Percentiles rank a stretch among this genome's conserved stretches.
phyloP scores from a whole-genome alignment of 148 eudicot species.

The Chenopodium quinoa region DNA sequence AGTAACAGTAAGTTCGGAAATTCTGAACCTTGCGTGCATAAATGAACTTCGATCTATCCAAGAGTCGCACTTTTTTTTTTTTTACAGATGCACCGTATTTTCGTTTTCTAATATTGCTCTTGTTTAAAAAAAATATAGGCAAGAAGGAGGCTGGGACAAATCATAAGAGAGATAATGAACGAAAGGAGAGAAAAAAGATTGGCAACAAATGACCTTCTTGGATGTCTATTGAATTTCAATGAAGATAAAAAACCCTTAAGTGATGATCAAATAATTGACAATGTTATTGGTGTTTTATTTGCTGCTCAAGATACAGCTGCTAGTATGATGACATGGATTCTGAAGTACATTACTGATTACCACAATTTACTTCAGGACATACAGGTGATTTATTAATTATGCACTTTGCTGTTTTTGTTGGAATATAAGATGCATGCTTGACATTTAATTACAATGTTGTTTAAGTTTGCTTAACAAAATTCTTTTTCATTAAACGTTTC shows the following conservation, averaged over 20 bases:
- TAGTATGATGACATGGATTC: conserved; percentile 78
- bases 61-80: too few species aligned
- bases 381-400: conserved; percentile 39
- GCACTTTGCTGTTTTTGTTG: too few species aligned
- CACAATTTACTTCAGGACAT: conserved; percentile 46
- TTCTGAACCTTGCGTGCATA: too few species aligned
- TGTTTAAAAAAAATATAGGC: conserved; percentile 39
- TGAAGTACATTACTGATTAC: conserved; percentile 70
- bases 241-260: conserved; percentile 49
- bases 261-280: conserved; percentile 67
- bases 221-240: conserved; percentile 59
- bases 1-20: too few species aligned
- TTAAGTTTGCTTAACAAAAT: background rate
- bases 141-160: conserved; percentile 48
- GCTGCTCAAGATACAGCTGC: conserved; percentile 97
- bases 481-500: background rate
- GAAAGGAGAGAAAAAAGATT: conserved; percentile 64
- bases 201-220: conserved; percentile 50
- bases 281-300: conserved; percentile 77
- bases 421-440: too few species aligned
- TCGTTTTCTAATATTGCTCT: background rate
- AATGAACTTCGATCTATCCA: too few species aligned
- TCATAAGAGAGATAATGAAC: conserved; percentile 51
- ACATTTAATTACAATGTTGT: background rate
- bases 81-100: too few species aligned